Conservation (phyloP, 1,284 basidiomycete genomes). For the Malassezia furfur region DNA sequence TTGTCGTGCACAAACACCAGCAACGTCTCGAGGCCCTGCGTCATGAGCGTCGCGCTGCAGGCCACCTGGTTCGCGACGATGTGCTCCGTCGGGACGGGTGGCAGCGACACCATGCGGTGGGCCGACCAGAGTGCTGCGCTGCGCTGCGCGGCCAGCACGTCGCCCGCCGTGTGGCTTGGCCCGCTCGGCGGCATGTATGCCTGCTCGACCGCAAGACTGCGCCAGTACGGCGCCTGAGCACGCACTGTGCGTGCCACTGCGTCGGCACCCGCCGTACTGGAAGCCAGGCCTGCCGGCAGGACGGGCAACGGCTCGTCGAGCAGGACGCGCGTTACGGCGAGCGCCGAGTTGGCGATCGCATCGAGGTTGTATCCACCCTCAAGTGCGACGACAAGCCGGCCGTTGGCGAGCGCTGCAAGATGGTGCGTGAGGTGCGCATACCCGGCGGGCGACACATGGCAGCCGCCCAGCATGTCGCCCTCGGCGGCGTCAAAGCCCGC, state of each 20-base stretch:
- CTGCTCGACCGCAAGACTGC: slow-evolving; percentile 62
- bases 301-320: slow-evolving; percentile 74
- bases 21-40: slow-evolving; percentile 18
- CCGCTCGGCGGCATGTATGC: neutral
- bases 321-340: slow-evolving; percentile 74
- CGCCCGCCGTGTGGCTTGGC: neutral
- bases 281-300: slow-evolving; percentile 53
- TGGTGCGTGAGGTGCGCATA: slow-evolving; percentile 99
- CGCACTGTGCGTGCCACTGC: slow-evolving; percentile 76
- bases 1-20: slow-evolving; percentile 38
- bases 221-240: slow-evolving; percentile 85
- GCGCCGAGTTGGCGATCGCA: slow-evolving; percentile 72
- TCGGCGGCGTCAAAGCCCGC: slow-evolving; percentile 94
- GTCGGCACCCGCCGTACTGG: slow-evolving; percentile 72
- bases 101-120: slow-evolving; percentile 8
- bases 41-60: slow-evolving; percentile 61
- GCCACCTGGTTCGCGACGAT: slow-evolving; percentile 51
- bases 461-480: slow-evolving; percentile 83
- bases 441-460: slow-evolving; percentile 79
- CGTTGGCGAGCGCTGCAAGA: slow-evolving; percentile 77
- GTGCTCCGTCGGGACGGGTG: neutral
- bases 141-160: neutral
- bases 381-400: slow-evolving; percentile 79
- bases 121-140: slow-evolving; percentile 4
- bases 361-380: slow-evolving; percentile 97